These are phyloP conservation scores for Articulospora tetracladia DNA, from an alignment of 495 filamentous ascomycete genomes.

Conservation along the genomic window DNA sequence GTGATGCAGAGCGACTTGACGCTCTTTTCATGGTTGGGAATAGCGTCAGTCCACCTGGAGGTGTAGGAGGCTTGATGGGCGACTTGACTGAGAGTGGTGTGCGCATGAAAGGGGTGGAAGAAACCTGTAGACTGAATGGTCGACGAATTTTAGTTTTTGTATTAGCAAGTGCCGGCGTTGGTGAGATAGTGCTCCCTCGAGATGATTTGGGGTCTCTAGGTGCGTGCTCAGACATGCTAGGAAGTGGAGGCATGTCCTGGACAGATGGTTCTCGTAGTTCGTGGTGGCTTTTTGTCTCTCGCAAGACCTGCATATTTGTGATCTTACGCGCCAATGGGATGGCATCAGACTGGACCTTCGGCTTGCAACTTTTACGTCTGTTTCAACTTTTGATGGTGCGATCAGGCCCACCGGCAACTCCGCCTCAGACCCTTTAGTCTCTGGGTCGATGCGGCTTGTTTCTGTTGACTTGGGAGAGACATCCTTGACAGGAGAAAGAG, in stretches of 20 bases:
- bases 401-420: neutral
- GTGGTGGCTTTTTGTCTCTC: neutral
- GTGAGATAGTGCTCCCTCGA: neutral
- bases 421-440: constrained; percentile 1
- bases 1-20: neutral
- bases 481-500: constrained; percentile 46
- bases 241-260: neutral
- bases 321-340: constrained; percentile 17
- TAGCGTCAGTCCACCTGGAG: neutral
- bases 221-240: neutral
- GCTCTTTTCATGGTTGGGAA: neutral
- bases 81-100: neutral
- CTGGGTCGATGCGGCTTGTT: constrained; percentile 14
- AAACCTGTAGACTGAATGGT: constrained; percentile 17
- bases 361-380: neutral
- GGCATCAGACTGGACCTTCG: constrained; percentile 13
- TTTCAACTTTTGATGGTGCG: neutral
- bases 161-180: constrained; percentile 10
- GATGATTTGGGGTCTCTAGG: neutral
- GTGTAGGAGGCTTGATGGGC: neutral
- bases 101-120: neutral
- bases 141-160: constrained; percentile 16
- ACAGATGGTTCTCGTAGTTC: neutral
- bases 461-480: constrained; percentile 33
- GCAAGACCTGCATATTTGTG: constrained; percentile 13